Conservation (phyloP, 208 protist genomes). For the Naegleria gruberi region DNA sequence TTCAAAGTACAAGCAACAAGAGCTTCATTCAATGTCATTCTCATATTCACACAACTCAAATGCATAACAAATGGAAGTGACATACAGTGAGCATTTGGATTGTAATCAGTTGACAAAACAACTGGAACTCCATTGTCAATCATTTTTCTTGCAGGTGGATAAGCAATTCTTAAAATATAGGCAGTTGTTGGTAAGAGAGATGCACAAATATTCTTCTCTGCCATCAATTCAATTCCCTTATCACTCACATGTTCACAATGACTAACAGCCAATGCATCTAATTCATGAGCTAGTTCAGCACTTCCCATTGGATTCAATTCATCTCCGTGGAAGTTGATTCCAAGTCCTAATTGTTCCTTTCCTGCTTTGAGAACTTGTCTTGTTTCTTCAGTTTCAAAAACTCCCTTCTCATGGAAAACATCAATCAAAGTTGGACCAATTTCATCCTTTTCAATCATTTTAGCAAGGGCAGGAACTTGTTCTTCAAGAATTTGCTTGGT, state of each 20-base stretch:
- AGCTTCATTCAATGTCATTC: constrained; percentile 65
- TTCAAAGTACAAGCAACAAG: constrained; percentile 68
- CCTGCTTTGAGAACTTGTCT: constrained; percentile 50
- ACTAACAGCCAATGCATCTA: constrained; percentile 45
- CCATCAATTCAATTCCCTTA: constrained; percentile 55
- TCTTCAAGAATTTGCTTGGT: constrained; percentile 48
- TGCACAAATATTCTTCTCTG: constrained; percentile 41
- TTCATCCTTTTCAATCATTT: constrained; percentile 31
- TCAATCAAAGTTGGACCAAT: constrained; percentile 50
- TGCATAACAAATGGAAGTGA: constrained; percentile 74
- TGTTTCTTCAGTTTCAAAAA: constrained; percentile 48
- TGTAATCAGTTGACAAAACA: constrained; percentile 63
- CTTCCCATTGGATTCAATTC: constrained; percentile 47
- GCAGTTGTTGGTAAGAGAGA: constrained; percentile 61
- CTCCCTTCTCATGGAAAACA: constrained; percentile 55
- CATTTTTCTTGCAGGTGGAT: constrained; percentile 56
- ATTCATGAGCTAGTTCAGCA: constrained; percentile 49
- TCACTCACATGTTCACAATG: constrained; percentile 53
- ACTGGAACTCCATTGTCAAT: constrained; percentile 61
- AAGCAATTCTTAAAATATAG: constrained; percentile 60
- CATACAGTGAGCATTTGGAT: constrained; percentile 71
- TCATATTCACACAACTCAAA: constrained; percentile 63
- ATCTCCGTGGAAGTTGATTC: constrained; percentile 62
- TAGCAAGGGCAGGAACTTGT: constrained; percentile 44
- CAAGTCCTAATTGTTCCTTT: constrained; percentile 36